Evolutionary conservation across 2,329 filamentous ascomycete species (phyloP).

Genomic region (Penicillium psychrosexuale): DNA sequence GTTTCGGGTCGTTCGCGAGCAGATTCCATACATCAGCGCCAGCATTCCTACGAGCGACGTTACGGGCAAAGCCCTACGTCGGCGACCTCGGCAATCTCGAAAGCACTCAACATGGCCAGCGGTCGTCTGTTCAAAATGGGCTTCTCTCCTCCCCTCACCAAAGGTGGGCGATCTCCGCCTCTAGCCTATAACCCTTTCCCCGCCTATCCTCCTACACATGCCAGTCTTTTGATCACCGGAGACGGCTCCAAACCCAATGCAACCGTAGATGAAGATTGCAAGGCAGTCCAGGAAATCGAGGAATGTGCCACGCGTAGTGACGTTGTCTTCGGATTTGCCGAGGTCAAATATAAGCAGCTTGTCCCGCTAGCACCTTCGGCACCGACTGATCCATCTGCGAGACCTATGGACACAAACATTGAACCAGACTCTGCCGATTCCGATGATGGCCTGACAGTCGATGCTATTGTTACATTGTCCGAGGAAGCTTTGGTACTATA

Average conservation of each 20-base stretch:
- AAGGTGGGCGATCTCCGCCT: conserved; percentile 47
- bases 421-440: conserved; percentile 48
- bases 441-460: conserved; percentile 74
- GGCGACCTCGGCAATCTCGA: conserved; percentile 86
- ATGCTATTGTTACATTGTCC: conserved; percentile 80
- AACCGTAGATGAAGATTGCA: conserved; percentile 73
- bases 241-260: conserved; percentile 59
- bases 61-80: conserved; percentile 71
- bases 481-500: conserved; percentile 95
- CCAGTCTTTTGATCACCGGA: conserved; percentile 62
- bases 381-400: conserved; percentile 34
- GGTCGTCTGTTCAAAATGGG: conserved; percentile 52
- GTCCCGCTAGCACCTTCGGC: conserved; percentile 76
- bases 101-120: conserved; percentile 92
- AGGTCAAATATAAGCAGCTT: conserved; percentile 98
- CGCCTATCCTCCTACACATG: conserved; percentile 71
- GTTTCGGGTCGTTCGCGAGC: conserved; percentile 62
- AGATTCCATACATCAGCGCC: conserved; percentile 64
- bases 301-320: conserved; percentile 90
- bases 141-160: conserved; percentile 49
- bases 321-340: conserved; percentile 94
- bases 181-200: conserved; percentile 68
- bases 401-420: conserved; percentile 26
- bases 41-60: conserved; percentile 76
- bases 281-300: conserved; percentile 77